A percentile compares a stretch with the other conserved stretches of the same genome.
These are phyloP conservation scores for Exobasidium cylindrosporum DNA, from an alignment of 1,284 basidiomycete genomes.

Conservation along the genomic window DNA sequence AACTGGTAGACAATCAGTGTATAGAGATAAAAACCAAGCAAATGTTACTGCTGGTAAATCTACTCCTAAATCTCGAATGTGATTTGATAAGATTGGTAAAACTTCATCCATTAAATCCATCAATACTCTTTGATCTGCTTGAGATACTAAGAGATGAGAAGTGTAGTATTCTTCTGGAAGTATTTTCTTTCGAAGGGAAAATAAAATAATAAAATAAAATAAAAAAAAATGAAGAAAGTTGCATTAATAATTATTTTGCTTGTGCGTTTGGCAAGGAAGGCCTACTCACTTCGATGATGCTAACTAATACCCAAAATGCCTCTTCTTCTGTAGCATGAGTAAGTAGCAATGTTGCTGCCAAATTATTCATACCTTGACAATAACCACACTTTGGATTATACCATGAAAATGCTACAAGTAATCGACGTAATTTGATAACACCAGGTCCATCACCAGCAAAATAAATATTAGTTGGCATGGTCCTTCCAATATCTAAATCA, in stretches of 20 bases:
- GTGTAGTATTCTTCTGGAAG: slow-evolving; percentile 58
- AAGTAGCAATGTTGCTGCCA: slow-evolving; percentile 87
- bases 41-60: slow-evolving; percentile 93
- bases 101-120: slow-evolving; percentile 77
- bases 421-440: slow-evolving; percentile 81
- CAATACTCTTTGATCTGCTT: slow-evolving; percentile 87
- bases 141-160: slow-evolving; percentile 65
- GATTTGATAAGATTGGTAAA: slow-evolving; percentile 71
- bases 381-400: slow-evolving; percentile 57
- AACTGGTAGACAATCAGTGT: slow-evolving; percentile 92
- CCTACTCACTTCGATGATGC: slow-evolving; percentile 81
- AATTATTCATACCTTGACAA: slow-evolving; percentile 75
- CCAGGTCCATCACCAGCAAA: slow-evolving; percentile 94
- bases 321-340: slow-evolving; percentile 92
- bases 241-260: no score
- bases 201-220: slow-evolving; percentile 66
- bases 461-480: slow-evolving; percentile 90
- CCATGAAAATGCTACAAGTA: slow-evolving; percentile 88
- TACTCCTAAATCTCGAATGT: slow-evolving; percentile 75
- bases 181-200: slow-evolving; percentile 49
- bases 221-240: slow-evolving; percentile 82
- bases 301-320: slow-evolving; percentile 90
- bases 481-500: slow-evolving; percentile 76
- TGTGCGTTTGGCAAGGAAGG: slow-evolving; percentile 58
- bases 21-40: slow-evolving; percentile 95